These are phyloP conservation scores for Suhomyces ambrosiae DNA, from an alignment of 1,139 yeast species.

Conservation along the genomic window DNA sequence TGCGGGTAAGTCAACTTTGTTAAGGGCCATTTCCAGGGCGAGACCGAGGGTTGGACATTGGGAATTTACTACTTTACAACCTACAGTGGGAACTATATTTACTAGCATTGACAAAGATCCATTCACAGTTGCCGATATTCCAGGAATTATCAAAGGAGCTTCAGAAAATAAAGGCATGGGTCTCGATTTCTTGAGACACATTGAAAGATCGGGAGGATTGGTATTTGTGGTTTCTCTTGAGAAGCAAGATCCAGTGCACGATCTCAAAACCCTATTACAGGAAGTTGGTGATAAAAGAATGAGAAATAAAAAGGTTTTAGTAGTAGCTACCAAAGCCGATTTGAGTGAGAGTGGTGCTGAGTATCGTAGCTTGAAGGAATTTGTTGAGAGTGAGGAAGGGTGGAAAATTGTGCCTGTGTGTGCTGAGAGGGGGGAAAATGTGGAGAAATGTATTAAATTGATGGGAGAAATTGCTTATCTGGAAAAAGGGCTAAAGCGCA, in stretches of 20 bases:
- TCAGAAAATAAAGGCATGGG: constrained; percentile 89
- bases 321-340: constrained; percentile 94
- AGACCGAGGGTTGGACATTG: constrained; percentile 93
- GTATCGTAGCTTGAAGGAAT: constrained; percentile 45
- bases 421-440: constrained; percentile 71
- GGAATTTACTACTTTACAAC: constrained; percentile 94
- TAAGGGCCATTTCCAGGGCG: constrained; percentile 88
- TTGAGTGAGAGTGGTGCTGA: constrained; percentile 52
- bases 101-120: constrained; percentile 67
- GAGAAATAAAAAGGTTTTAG: constrained; percentile 59
- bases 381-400: constrained; percentile 34
- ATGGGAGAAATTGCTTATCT: constrained; percentile 65
- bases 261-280: constrained; percentile 57
- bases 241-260: constrained; percentile 59
- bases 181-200: constrained; percentile 83
- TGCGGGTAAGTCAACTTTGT: constrained; percentile 90
- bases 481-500: no score
- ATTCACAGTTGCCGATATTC: constrained; percentile 95
- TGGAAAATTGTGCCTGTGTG: constrained; percentile 88
- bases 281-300: constrained; percentile 73
- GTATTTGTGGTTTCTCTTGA: constrained; percentile 86
- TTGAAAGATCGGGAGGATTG: constrained; percentile 87
- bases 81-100: constrained; percentile 85
- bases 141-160: constrained; percentile 92
- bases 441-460: constrained; percentile 64